These are phyloP conservation scores for Solanum aculeatissimum DNA, from an alignment of 305 asterid species.

Conservation along the genomic window DNA sequence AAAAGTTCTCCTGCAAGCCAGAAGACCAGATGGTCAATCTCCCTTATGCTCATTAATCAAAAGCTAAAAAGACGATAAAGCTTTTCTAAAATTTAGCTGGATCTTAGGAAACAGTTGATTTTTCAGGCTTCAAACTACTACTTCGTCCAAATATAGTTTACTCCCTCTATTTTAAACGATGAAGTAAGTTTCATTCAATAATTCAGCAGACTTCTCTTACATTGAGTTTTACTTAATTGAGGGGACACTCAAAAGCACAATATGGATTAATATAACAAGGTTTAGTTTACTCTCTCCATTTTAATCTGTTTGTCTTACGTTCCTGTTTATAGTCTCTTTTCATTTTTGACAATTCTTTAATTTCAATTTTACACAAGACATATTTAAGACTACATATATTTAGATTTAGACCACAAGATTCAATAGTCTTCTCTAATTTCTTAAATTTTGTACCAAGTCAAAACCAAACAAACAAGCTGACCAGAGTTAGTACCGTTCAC, in stretches of 20 bases:
- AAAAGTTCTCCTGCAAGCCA: neutral
- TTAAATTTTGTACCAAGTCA: neutral
- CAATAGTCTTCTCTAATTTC: neutral
- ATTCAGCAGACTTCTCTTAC: neutral
- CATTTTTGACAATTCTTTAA: too few relatives aligned
- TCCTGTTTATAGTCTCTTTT: neutral
- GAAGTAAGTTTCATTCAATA: neutral
- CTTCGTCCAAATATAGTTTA: neutral
- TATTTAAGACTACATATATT: neutral
- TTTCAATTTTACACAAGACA: too few relatives aligned
- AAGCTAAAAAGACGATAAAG: neutral
- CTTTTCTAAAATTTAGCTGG: neutral
- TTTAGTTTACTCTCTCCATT: neutral
- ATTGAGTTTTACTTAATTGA: neutral
- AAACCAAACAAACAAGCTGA: neutral
- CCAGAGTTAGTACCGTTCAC: neutral
- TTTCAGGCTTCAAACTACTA: neutral
- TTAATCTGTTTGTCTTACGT: neutral
- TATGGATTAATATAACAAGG: neutral
- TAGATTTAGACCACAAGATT: neutral
- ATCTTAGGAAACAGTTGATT: neutral
- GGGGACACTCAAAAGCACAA: neutral
- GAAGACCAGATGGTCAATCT: neutral
- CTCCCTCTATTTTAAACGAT: neutral
- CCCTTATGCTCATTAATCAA: neutral